phyloP scores from a whole-genome alignment of 2,329 filamentous ascomycete genomes.

The Ceratocystiopsis sp. region DNA sequence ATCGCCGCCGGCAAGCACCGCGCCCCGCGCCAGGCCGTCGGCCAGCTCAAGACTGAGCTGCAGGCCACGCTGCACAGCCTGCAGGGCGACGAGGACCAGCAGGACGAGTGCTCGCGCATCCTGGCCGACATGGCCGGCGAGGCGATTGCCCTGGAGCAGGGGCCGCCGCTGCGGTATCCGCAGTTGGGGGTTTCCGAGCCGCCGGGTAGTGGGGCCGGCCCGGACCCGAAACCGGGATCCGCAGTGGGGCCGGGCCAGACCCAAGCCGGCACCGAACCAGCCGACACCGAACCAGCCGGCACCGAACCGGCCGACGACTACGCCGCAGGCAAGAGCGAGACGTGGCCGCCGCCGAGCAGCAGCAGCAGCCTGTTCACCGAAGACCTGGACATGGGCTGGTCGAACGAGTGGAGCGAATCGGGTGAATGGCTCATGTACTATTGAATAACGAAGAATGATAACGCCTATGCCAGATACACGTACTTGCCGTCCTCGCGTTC shows the following conservation, averaged over 20 bases:
- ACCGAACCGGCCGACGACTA: neutral
- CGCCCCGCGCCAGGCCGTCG: neutral
- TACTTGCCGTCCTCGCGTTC: conserved; percentile 61
- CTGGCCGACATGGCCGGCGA: conserved; percentile 1
- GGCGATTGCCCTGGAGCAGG: neutral
- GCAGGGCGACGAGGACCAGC: conserved; percentile 3
- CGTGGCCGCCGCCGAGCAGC: no score
- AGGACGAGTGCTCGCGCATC: conserved; percentile 1
- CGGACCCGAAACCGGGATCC: no score
- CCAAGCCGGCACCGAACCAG: no score
- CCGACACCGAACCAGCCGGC: no score
- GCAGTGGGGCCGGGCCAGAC: no score
- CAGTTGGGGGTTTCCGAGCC: no score
- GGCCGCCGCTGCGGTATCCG: neutral
- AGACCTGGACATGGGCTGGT: neutral
- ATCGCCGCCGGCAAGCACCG: conserved; percentile 14
- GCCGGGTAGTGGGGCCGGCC: no score
- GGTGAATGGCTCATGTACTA: conserved; percentile 1
- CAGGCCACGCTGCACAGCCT: neutral
- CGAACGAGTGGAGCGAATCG: neutral
- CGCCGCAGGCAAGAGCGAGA: neutral
- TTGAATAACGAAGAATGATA: neutral
- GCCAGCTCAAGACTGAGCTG: neutral
- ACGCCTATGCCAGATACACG: conserved; percentile 45
- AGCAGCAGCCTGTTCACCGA: neutral